phyloP scores from a whole-genome alignment of 805 yeast genomes.

The Saturnispora gosingensis region DNA sequence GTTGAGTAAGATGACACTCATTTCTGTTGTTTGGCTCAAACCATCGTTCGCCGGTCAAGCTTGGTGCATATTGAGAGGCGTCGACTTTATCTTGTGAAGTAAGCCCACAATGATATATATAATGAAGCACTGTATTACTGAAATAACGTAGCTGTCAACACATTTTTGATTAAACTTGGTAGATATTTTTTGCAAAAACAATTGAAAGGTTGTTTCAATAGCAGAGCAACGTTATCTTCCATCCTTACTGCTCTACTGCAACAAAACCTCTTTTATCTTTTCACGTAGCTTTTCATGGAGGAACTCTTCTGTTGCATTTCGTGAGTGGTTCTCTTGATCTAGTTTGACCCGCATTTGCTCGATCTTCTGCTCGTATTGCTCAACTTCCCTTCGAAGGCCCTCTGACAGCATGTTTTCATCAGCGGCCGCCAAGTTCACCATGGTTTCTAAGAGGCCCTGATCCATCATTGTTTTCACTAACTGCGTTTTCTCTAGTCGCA shows the following conservation, averaged over 20 bases:
- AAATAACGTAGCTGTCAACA: too few relatives aligned
- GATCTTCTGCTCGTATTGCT: constrained; percentile 31
- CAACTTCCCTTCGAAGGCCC: constrained; percentile 12
- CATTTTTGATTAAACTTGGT: too few relatives aligned
- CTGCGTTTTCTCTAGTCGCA: constrained; percentile 8
- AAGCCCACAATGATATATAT: too few relatives aligned
- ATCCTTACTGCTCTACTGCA: constrained; percentile 19
- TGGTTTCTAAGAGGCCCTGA: neutral
- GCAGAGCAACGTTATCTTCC: too few relatives aligned
- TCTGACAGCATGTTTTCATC: neutral
- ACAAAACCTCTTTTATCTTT: constrained; percentile 31
- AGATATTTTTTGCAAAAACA: too few relatives aligned
- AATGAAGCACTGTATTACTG: too few relatives aligned
- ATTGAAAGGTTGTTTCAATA: too few relatives aligned
- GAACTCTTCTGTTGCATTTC: constrained; percentile 36
- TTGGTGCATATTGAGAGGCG: too few relatives aligned
- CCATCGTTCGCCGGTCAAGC: too few relatives aligned
- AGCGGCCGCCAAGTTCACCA: constrained; percentile 3
- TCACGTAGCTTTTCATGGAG: constrained; percentile 43
- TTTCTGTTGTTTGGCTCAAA: too few relatives aligned
- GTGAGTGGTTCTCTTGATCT: constrained; percentile 34
- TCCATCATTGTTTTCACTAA: neutral
- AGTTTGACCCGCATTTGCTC: constrained; percentile 36
- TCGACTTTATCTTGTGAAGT: too few relatives aligned
- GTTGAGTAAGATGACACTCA: too few relatives aligned